Conservation (phyloP, 2,329 filamentous ascomycete species). For the Penicillium sp. region DNA sequence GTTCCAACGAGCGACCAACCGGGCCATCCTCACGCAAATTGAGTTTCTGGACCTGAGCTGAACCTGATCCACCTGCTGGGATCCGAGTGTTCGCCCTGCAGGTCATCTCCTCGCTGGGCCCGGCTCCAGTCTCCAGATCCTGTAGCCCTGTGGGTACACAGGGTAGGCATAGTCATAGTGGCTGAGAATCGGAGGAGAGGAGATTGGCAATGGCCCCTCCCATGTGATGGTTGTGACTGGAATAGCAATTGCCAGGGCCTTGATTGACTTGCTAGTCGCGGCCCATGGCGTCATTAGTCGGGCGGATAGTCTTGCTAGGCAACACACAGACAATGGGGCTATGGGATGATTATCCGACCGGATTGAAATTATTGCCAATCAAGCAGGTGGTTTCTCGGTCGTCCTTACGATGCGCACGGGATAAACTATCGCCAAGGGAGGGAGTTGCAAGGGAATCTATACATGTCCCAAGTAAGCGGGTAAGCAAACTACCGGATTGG, state of each 20-base stretch:
- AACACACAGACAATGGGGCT: too few species aligned
- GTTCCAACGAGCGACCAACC: not conserved
- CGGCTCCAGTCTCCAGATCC: not conserved
- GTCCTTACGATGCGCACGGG: not conserved
- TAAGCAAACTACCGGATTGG: slow-evolving; percentile 30
- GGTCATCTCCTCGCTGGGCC: slow-evolving; percentile 9
- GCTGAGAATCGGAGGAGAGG: too few species aligned
- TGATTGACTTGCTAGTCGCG: not conserved
- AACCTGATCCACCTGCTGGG: slow-evolving; percentile 16
- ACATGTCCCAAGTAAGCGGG: not conserved
- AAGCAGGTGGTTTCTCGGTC: not conserved
- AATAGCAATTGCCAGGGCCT: not conserved
- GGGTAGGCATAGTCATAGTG: too few species aligned
- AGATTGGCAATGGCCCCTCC: not conserved
- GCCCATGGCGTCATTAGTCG: slow-evolving; percentile 1
- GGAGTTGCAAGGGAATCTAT: not conserved
- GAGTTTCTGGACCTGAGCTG: slow-evolving; percentile 23
- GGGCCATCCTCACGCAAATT: not conserved
- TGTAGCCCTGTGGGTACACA: too few species aligned
- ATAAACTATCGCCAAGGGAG: not conserved
- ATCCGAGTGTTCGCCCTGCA: slow-evolving; percentile 11
- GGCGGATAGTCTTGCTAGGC: not conserved
- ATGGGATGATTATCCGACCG: not conserved
- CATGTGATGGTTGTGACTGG: not conserved
- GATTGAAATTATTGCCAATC: not conserved